Percentiles rank a stretch among this genome's conserved stretches.
phyloP scores from a whole-genome alignment of 106 monocot genomes.

The Narthecium ossifragum region DNA sequence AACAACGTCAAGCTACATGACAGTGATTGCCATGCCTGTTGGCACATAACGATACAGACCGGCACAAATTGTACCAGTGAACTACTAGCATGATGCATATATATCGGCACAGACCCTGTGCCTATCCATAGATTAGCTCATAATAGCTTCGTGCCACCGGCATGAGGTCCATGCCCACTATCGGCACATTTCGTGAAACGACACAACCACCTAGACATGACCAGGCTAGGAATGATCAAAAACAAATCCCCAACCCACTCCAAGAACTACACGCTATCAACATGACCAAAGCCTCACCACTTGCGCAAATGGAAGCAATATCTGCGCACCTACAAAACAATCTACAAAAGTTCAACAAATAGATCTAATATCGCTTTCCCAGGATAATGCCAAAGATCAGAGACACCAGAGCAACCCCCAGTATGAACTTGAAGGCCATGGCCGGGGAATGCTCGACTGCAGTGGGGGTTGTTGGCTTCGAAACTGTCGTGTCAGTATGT shows the following conservation, averaged over 20 bases:
- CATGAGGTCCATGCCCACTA: too few species aligned
- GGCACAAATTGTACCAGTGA: too few species aligned
- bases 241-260: not conserved
- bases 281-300: not conserved
- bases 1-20: too few species aligned
- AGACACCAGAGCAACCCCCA: slow-evolving; percentile 68
- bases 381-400: slow-evolving; percentile 62
- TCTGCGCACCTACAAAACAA: not conserved
- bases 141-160: too few species aligned
- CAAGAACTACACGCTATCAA: not conserved
- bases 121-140: too few species aligned
- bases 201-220: too few species aligned
- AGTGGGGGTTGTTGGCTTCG: slow-evolving; percentile 8
- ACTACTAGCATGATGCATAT: too few species aligned
- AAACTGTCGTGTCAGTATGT: slow-evolving; percentile 11
- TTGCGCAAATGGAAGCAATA: not conserved
- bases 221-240: not conserved
- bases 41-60: too few species aligned
- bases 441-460: slow-evolving; percentile 23
- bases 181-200: too few species aligned
- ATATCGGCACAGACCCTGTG: too few species aligned
- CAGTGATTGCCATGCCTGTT: too few species aligned
- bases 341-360: not conserved
- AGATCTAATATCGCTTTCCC: slow-evolving; percentile 71
- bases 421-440: slow-evolving; percentile 61